These are phyloP conservation scores for Apiotrichum laibachii DNA, from an alignment of 1,284 basidiomycete genomes.

Conservation along the genomic window DNA sequence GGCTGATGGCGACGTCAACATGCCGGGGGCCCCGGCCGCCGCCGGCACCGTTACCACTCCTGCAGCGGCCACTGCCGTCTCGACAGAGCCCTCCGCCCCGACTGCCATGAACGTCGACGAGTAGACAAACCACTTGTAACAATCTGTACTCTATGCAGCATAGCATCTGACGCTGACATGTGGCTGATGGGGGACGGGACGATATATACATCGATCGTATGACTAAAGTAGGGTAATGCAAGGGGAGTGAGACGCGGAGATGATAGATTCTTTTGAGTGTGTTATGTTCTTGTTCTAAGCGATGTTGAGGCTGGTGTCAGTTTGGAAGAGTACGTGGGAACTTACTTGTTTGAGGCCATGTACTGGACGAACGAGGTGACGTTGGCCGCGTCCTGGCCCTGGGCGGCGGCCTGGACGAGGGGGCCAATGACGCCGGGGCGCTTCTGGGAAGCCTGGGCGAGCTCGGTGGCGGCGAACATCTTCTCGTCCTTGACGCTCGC, in stretches of 20 bases:
- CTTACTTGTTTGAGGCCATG: constrained; percentile 42
- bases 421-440: constrained; percentile 48
- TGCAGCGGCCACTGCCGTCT: neutral
- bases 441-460: constrained; percentile 40
- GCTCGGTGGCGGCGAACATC: constrained; percentile 45
- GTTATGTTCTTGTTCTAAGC: constrained; percentile 5
- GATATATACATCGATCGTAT: neutral
- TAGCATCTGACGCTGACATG: neutral
- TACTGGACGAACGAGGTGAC: constrained; percentile 42
- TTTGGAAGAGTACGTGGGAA: neutral
- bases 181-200: neutral
- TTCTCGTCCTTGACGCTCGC: constrained; percentile 50
- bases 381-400: constrained; percentile 12
- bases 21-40: neutral
- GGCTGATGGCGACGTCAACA: neutral
- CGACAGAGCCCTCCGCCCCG: neutral
- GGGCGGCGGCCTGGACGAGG: constrained; percentile 45
- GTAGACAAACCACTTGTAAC: neutral
- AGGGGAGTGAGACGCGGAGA: neutral
- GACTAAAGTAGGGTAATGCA: neutral
- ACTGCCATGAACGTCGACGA: neutral
- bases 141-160: neutral
- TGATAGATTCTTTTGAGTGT: neutral
- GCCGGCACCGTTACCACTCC: neutral
- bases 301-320: constrained; percentile 9